Evolutionary conservation across 345 rosid genomes (phyloP).

Genomic region (Isatis tinctoria): DNA sequence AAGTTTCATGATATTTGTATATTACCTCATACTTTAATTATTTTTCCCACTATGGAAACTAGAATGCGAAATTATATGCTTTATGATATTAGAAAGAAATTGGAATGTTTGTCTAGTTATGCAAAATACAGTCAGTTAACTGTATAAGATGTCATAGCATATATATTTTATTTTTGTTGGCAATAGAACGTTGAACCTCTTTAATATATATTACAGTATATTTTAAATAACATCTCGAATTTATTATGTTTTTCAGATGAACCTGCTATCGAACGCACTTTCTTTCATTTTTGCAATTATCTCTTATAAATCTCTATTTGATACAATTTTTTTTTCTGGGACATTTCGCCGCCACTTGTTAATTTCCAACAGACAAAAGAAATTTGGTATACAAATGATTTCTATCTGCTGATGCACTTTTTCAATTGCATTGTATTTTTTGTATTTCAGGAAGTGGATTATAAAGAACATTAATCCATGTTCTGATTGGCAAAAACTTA

Average conservation of each 20-base stretch:
- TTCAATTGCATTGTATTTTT: constrained; percentile 5
- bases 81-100: background rate
- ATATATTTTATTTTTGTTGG: background rate
- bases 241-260: background rate
- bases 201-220: background rate
- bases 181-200: background rate
- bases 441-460: constrained; percentile 3
- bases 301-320: background rate
- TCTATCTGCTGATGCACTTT: background rate
- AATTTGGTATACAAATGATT: background rate
- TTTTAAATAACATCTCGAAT: background rate
- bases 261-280: background rate
- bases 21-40: background rate
- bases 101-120: background rate
- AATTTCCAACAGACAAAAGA: background rate
- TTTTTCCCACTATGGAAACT: background rate
- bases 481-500: constrained; percentile 22
- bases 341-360: background rate
- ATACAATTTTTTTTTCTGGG: no score
- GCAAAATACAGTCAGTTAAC: background rate
- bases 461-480: constrained; percentile 18
- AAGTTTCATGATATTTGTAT: background rate
- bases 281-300: background rate
- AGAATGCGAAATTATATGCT: background rate
- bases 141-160: background rate